Evolutionary conservation across 164 flowering plant species (phyloP), one percentile per base, ranked within the genome.

Genomic region (Annona squamosa): DNA sequence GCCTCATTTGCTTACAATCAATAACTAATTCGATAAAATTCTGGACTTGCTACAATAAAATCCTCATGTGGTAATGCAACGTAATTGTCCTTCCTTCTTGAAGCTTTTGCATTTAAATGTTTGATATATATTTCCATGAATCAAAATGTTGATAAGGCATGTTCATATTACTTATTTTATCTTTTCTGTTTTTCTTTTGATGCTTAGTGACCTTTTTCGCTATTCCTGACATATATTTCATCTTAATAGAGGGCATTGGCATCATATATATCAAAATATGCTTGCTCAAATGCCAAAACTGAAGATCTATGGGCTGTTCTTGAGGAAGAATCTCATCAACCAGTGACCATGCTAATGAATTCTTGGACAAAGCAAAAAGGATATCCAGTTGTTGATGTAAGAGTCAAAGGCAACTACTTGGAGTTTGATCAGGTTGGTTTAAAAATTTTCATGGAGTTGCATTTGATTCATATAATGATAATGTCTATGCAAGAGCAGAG

Each of bases 361-460:
- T 82, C 97, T 63, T 96, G 99, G 99, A 96, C 98, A 68, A 89
- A 91, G 84, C 98, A 96, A 74, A 77, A 87, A 77, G 99, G 99
- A 42, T 95, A 95, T 73, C 99, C 99, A 37, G 98, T 95, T 71
- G 83, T 95, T 65, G 85, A 86, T 62, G 97, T 87, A 65, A 86
- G 82, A 80, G 10, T 85, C 73, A 82, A 83, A 63, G 91, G 83
- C 75, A 76, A 86, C 57, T 86, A 73, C 41, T 78, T 95, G 87
- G 91, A 84, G 80, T 87, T 93, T 77, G 97, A 93, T 74, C 98
- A 95, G 99, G 99, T 95, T 59, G n/a, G 19, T 9, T 52, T 6
- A 9, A 9, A 9, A 16, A 52, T 52, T 52, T 52, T 16, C 59
- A 9, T 2, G 9, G 9, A 9, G 13, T 52, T 52, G 59, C 13